Evolutionary conservation across 2,329 filamentous ascomycete genomes (phyloP).

Genomic region (Alternaria rosae): DNA sequence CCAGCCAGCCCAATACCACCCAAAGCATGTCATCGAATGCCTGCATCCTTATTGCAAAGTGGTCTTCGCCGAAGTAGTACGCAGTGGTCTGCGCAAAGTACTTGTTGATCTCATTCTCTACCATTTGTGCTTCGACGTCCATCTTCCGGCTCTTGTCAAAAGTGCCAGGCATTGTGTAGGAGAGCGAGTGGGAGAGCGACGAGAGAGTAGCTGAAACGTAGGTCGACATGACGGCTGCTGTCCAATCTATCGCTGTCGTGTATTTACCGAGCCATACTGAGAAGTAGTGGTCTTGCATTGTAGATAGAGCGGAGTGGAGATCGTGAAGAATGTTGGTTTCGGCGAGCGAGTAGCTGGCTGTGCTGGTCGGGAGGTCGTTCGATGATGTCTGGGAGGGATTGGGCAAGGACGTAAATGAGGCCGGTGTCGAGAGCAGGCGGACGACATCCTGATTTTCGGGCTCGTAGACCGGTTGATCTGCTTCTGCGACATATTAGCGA

Average conservation of each 20-base stretch:
- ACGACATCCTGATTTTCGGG: constrained; percentile 22
- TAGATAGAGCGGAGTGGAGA: constrained; percentile 66
- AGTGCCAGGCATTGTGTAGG: constrained; percentile 51
- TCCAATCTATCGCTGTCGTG: constrained; percentile 92
- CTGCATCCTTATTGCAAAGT: constrained; percentile 74
- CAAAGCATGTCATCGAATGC: constrained; percentile 95
- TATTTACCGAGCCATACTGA: constrained; percentile 79
- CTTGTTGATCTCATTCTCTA: constrained; percentile 81
- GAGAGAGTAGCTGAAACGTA: constrained; percentile 76
- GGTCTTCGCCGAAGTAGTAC: constrained; percentile 88
- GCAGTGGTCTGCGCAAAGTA: constrained; percentile 80
- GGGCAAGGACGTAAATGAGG: background rate
- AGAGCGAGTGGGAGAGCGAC: constrained; percentile 71
- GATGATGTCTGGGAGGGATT: background rate
- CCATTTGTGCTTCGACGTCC: constrained; percentile 54
- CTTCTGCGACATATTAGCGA: constrained; percentile 15
- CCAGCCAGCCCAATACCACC: constrained; percentile 92
- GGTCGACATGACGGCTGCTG: constrained; percentile 82
- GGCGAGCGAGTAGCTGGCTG: constrained; percentile 2
- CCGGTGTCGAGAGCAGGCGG: background rate
- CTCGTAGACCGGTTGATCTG: constrained; percentile 17
- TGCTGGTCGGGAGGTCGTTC: background rate
- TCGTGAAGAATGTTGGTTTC: constrained; percentile 38
- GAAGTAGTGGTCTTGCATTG: constrained; percentile 82
- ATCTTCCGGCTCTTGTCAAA: constrained; percentile 37